These are phyloP conservation scores for Beauveria sp. DNA, from an alignment of 2,329 filamentous ascomycete species.

Conservation along the genomic window DNA sequence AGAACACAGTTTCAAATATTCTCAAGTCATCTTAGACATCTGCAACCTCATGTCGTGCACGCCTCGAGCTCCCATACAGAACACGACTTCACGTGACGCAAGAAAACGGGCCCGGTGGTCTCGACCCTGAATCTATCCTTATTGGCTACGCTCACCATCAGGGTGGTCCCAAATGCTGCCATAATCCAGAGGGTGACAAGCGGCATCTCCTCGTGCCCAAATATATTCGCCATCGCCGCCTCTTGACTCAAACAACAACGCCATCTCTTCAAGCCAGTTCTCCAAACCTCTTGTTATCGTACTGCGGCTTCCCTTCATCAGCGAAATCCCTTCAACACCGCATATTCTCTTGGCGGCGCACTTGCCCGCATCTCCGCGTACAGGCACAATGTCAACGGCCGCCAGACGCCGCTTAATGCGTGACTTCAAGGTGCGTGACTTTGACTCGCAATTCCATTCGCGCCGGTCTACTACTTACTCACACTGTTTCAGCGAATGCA, in stretches of 20 bases:
- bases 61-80: not conserved
- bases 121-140: not conserved
- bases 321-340: not conserved
- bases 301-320: not conserved
- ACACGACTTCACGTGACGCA: constrained; percentile 7
- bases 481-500: constrained; percentile 74
- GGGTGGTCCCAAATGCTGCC: constrained; percentile 8
- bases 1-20: not conserved
- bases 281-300: not conserved
- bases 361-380: constrained; percentile 6
- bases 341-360: not conserved
- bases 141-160: constrained; percentile 9
- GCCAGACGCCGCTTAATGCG: constrained; percentile 95
- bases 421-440: constrained; percentile 81
- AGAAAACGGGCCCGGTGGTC: not conserved
- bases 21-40: not conserved
- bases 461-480: constrained; percentile 13
- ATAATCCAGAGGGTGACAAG: constrained; percentile 8
- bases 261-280: not conserved
- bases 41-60: not conserved
- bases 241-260: not conserved
- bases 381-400: constrained; percentile 65
- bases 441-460: constrained; percentile 13
- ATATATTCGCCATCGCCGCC: not conserved
- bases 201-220: constrained; percentile 8